These are phyloP conservation scores for Trichoderma koningiopsis DNA, from an alignment of 2,329 filamentous ascomycete species.

Conservation along the genomic window DNA sequence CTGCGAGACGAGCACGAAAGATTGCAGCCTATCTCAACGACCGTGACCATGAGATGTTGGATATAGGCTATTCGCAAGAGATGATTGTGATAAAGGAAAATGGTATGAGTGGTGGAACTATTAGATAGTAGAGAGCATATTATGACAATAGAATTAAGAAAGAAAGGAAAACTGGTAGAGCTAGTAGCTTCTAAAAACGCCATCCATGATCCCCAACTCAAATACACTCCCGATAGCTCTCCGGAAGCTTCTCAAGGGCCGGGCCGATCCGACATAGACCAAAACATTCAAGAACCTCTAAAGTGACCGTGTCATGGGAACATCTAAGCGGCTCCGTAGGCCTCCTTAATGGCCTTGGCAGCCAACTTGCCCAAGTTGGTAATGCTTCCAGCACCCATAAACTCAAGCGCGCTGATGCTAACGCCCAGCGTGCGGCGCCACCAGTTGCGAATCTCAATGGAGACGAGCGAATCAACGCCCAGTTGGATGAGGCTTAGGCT, in stretches of 20 bases:
- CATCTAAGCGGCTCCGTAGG: background rate
- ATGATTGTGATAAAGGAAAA: too few species aligned
- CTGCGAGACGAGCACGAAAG: background rate
- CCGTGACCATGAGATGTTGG: background rate
- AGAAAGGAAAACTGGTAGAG: background rate
- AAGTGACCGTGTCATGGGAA: background rate
- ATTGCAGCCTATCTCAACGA: too few species aligned
- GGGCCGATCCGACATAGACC: too few species aligned
- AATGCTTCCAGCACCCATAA: slow-evolving; percentile 26
- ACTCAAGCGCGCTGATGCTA: slow-evolving; percentile 25
- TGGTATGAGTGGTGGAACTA: background rate
- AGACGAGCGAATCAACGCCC: slow-evolving; percentile 30
- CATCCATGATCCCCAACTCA: background rate
- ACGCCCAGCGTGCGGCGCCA: slow-evolving; percentile 27
- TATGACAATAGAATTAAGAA: background rate
- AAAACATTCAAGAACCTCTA: background rate
- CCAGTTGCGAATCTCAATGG: slow-evolving; percentile 30
- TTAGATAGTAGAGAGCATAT: too few species aligned
- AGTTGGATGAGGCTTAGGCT: slow-evolving; percentile 17
- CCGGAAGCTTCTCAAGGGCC: background rate
- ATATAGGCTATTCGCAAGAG: too few species aligned
- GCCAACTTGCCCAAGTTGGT: slow-evolving; percentile 16
- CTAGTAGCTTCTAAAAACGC: background rate
- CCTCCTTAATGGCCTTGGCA: slow-evolving; percentile 5
- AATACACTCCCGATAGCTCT: background rate